Base-by-base conservation (phyloP, 2,329 filamentous ascomycete genomes). In the Zymoseptoria crescenta region DNA sequence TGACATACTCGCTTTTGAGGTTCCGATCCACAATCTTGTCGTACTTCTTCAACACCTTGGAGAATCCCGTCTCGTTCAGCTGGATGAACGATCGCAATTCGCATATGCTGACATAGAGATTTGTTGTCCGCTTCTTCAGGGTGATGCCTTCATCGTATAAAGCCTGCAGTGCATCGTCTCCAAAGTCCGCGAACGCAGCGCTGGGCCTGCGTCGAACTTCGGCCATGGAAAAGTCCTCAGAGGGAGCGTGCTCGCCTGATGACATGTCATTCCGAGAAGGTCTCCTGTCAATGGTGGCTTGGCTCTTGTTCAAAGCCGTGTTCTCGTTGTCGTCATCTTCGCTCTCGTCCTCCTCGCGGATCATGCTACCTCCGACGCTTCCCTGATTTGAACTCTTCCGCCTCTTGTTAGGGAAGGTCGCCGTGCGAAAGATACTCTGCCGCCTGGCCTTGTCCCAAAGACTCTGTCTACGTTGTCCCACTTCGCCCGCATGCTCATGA, bases 1-100 rank as follows among this genome's bases (percentile, higher is more conserved):
- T 81, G 74, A 96, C 85, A 73, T 96, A 99, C 52, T 81, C 78
- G 13, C 83, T 79, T 65, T 93, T 91, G 57, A 97, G 79, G 67
- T 87, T 87, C 64, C 87, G 87, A 74, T 96, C 88, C 59, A 96
- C 77, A 59, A 89, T 97, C 79, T 99, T 99, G 80, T 99, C 94
- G 70, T 94, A 99, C 75, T 99, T 99, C 77, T 99, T 99, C 66
- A 97, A 77, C 0, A 96, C 92, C 76, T 99, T 99, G 69, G 87
- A 85, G 76, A 99, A 99, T 10, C 94, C 94, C 0, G 94, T 99
- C 75, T 89, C 88, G 80, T 99, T 99, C 63, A 99, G 84, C 76
- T 97, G 93, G 57, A 92, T 87, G 70, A 92, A 99, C 1, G 93
- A 97, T 72, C 96, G 95, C 69, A 99, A 83, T 74, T 96, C 94